A percentile compares a stretch with the other conserved stretches of the same genome.
These are phyloP conservation scores for Ogataea corticis DNA, from an alignment of 805 yeast genomes.

Conservation along the genomic window DNA sequence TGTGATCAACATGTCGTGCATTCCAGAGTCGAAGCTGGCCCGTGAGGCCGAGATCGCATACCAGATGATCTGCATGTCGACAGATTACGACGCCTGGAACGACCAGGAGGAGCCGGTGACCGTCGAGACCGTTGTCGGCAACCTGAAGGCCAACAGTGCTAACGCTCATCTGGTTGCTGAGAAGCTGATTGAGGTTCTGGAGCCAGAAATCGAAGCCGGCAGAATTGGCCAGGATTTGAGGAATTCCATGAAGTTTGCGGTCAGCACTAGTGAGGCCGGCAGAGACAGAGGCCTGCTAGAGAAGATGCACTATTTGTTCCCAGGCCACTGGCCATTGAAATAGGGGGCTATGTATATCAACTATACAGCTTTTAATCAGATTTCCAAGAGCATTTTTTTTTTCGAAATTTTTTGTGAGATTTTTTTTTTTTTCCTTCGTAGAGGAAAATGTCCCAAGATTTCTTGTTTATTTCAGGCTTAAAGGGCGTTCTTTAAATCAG, in stretches of 20 bases:
- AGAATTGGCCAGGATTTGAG: conserved; percentile 67
- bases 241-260: conserved; percentile 79
- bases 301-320: conserved; percentile 85
- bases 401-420: not conserved
- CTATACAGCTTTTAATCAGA: not conserved
- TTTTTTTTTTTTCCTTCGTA: not conserved
- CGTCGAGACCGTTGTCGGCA: conserved; percentile 94
- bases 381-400: not conserved
- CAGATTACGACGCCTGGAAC: conserved; percentile 99
- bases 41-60: conserved; percentile 96
- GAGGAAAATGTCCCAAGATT: not conserved
- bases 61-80: conserved; percentile 98
- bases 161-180: conserved; percentile 83
- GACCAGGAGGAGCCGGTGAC: conserved; percentile 94
- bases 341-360: not conserved
- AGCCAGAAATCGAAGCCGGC: conserved; percentile 58
- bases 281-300: conserved; percentile 70
- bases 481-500: too few species aligned
- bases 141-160: conserved; percentile 79
- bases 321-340: conserved; percentile 76
- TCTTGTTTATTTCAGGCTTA: not conserved
- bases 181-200: conserved; percentile 64
- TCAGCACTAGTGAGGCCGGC: conserved; percentile 74
- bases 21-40: conserved; percentile 97
- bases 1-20: conserved; percentile 93